Evolutionary conservation across 495 filamentous ascomycete genomes (phyloP), one percentile per base, ranked within the genome.

Genomic region (Filosporella fistucella): DNA sequence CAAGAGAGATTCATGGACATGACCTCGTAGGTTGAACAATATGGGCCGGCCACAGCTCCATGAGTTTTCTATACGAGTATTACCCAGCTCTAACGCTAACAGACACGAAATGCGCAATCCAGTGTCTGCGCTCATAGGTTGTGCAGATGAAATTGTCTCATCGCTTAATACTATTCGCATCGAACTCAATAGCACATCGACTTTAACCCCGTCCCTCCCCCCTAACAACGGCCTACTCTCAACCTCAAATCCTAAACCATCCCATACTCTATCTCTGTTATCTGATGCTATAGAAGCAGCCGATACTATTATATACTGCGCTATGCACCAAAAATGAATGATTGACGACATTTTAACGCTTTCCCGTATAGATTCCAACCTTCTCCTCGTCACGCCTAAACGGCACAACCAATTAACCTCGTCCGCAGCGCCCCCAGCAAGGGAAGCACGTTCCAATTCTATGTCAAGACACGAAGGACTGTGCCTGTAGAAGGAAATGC

Each of bases 1-100:
- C 83, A 86, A 54, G 83, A 93, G 59, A 88, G 88, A 47, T 93
- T 91, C 62, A 91, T 93, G 58, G 88, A 91, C 63, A 91, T 89
- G 57, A 90, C 85, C 16, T 41, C 40, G 45, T 48, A 39, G 24
- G 42, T 42, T 34, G 28, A 12, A 3, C 32, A 17, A 30, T 37
- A 39, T 22, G 5, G n/a, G n/a, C n/a, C n/a, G n/a, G n/a, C n/a
- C 13, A n/a, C 29, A 46, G 4, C n/a, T 17, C 23, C 23, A 6
- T n/a, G 6, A 1, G 12, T 14, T 12, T 37, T n/a, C 23, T 23
- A 16, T 5, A 42, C 23, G n/a, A 26, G 24, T 8, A 23, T 11
- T 32, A 18, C 10, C 17, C 18, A 28, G 8, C 22, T 25, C 8
- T 14, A 32, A 30, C 1, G 3, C 37, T 21, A 0, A 42, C 24